Evolutionary conservation across 768 basidiomycete species (phyloP), one percentile per base, ranked within the genome.

Genomic region (Trametes cubensis): DNA sequence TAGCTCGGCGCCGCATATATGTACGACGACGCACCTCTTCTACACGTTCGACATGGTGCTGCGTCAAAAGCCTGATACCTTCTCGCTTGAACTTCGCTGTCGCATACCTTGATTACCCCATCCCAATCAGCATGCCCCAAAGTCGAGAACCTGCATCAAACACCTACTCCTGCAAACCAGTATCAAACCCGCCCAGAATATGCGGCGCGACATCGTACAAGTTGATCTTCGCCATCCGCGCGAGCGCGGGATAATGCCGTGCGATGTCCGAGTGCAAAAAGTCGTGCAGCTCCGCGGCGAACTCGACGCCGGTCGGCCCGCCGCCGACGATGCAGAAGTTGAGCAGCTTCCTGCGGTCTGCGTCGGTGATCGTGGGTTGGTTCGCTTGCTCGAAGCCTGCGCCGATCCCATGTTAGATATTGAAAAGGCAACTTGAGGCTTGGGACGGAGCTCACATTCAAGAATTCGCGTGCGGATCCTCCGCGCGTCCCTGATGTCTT

Each of bases 271-370:
- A 78, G 61, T 85, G 83, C 34, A 93, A 76, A 1, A 94, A 78
- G 72, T 94, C 92, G 66, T 91, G 85, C 49, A 94, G 71, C 71
- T 94, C 92, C 10, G 92, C 91, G 0, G 90, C 82, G 67, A 93
- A 94, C 73, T 94, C 92, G 46, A 92, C 87, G 14, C 90, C 90
- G 11, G 88, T 89, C 0, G 86, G 88, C 7, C 89, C 88, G 34
- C 87, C 87, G n/a, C 88, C 94, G 49, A 94, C 92, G 50, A 95
- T 85, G 62, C 91, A 93, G 70, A 95, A 95, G 64, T 92, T 87
- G 23, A 95, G 82, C 14, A 95, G 75, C 62, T 87, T 86, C 57
- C 86, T 78, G 51, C 90, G 84, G 66, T 95, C 85, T 41, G 83
- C 75, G 60, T 93, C 92, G 0, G 89, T 84, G 15, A 92, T 76